These are phyloP conservation scores for Saprolegnia parasitica DNA, from an alignment of 352 stramenopile species.

Conservation along the genomic window DNA sequence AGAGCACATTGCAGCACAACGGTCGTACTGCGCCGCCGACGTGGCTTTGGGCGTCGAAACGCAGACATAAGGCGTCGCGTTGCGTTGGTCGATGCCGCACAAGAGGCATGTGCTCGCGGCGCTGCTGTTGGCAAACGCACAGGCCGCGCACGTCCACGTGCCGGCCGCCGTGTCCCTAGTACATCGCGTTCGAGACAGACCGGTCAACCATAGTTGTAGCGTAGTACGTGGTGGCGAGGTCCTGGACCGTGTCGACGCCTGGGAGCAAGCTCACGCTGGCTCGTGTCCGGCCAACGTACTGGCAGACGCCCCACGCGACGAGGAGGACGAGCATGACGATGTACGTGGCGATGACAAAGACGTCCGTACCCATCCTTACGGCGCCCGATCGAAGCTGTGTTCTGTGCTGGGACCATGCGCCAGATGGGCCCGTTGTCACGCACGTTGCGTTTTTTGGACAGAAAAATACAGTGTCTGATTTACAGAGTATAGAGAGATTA, in stretches of 20 bases:
- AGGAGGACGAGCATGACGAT: conserved; percentile 18
- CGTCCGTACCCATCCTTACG: conserved; percentile 15
- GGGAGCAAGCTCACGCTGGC: conserved; percentile 21
- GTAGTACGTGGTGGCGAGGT: conserved; percentile 6
- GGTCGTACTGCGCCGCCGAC: background rate
- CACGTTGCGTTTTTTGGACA: background rate
- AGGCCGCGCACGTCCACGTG: conserved; percentile 37
- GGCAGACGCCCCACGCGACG: conserved; percentile 8
- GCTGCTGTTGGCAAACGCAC: conserved; percentile 37
- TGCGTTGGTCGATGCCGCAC: conserved; percentile 30
- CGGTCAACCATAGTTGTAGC: background rate
- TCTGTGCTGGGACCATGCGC: background rate
- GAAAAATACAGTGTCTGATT: conserved; percentile 1
- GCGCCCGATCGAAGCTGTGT: conserved; percentile 1
- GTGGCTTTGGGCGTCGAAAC: background rate
- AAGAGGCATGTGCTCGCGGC: conserved; percentile 31
- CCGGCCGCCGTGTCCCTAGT: background rate
- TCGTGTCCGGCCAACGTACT: background rate
- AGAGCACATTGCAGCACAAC: background rate
- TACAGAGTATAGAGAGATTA: background rate
- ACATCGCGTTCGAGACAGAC: background rate
- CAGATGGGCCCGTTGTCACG: too few species aligned
- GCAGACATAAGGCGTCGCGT: too few species aligned
- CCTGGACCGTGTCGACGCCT: background rate
- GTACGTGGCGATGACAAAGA: conserved; percentile 14